Percentiles rank a stretch among this genome's conserved stretches.
phyloP scores from a whole-genome alignment of 2,329 filamentous ascomycete genomes.

The Thelonectria discophora region DNA sequence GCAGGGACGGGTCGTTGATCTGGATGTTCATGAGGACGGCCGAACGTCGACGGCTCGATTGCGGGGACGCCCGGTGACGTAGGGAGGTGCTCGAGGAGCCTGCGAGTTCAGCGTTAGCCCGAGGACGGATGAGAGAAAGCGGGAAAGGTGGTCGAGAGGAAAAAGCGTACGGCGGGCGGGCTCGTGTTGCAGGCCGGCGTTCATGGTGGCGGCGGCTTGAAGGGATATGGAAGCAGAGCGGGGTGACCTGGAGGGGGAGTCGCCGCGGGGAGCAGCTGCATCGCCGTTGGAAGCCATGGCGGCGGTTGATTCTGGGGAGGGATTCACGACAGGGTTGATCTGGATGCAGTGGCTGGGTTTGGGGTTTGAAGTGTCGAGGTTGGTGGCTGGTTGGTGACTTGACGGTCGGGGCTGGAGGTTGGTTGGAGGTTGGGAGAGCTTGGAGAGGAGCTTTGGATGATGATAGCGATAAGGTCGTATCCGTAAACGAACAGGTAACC shows the following conservation, averaged over 20 bases:
- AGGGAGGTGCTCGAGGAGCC: conserved; percentile 64
- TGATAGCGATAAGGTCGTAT: not conserved
- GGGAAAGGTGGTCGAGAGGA: not conserved
- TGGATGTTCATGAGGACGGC: conserved; percentile 77
- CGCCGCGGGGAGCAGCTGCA: conserved; percentile 43
- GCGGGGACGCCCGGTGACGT: conserved; percentile 55
- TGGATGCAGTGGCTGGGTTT: not conserved
- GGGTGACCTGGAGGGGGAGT: conserved; percentile 68
- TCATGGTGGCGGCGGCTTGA: conserved; percentile 79
- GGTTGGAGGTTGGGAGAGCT: conserved; percentile 15
- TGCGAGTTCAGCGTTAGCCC: conserved; percentile 39
- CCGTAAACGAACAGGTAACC: not conserved
- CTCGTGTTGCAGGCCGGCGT: conserved; percentile 76
- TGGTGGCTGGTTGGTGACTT: conserved; percentile 4
- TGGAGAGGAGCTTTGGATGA: conserved; percentile 6
- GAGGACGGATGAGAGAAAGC: not conserved
- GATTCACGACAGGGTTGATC: not conserved
- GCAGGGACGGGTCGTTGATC: conserved; percentile 74
- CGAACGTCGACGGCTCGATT: conserved; percentile 68
- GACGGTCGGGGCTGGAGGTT: conserved; percentile 5
- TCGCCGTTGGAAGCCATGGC: conserved; percentile 46
- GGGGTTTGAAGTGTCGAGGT: not conserved
- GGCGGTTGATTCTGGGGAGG: not conserved
- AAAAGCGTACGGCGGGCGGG: conserved; percentile 62
- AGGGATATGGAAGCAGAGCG: conserved; percentile 75